Evolutionary conservation across 2,329 filamentous ascomycete genomes (phyloP).

Genomic region (Emmonsiellopsis sp.): DNA sequence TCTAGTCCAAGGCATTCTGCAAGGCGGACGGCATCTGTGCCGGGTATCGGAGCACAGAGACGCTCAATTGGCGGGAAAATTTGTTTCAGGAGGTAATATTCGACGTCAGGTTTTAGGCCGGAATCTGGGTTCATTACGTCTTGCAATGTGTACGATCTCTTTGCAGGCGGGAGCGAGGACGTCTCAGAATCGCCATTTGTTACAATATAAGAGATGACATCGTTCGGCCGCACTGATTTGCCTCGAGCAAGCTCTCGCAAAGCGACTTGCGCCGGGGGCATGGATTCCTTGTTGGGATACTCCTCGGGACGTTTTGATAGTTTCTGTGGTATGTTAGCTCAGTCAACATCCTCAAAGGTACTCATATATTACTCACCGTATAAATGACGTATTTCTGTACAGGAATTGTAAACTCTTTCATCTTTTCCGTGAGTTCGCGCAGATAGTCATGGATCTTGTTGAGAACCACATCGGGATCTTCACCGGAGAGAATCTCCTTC

Average conservation of each 20-base stretch:
- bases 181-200: constrained; percentile 58
- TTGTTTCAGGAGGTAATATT: constrained; percentile 97
- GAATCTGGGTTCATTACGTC: constrained; percentile 73
- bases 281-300: constrained; percentile 86
- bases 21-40: constrained; percentile 80
- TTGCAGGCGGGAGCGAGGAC: constrained; percentile 56
- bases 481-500: constrained; percentile 89
- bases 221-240: constrained; percentile 80
- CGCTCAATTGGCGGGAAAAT: constrained; percentile 97
- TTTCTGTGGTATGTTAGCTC: constrained; percentile 44
- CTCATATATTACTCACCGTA: constrained; percentile 44
- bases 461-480: constrained; percentile 80
- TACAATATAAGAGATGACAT: constrained; percentile 94
- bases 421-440: constrained; percentile 70
- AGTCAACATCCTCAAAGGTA: neutral
- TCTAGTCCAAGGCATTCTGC: constrained; percentile 93
- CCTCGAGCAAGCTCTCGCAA: constrained; percentile 78
- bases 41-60: constrained; percentile 89
- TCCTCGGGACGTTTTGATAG: constrained; percentile 88
- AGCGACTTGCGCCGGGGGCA: constrained; percentile 96
- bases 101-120: constrained; percentile 75
- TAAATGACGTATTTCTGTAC: constrained; percentile 91
- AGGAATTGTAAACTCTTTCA: constrained; percentile 70
- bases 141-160: constrained; percentile 78
- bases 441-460: constrained; percentile 90